A percentile compares a stretch with the other conserved stretches of the same genome.
Evolutionary conservation across 1,139 yeast species (phyloP).

Genomic region (Candida buenavistaensis): DNA sequence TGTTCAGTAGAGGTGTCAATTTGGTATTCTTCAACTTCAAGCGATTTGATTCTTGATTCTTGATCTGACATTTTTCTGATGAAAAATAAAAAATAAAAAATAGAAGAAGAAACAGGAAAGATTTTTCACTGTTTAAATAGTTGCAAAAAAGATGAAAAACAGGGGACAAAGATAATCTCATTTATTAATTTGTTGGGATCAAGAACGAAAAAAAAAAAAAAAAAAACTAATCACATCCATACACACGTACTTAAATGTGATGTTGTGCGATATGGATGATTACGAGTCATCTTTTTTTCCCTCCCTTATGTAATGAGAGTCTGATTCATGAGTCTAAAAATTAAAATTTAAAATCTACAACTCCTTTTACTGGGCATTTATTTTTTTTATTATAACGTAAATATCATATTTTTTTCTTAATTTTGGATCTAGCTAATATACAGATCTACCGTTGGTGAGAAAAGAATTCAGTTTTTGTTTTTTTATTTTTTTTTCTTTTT

Average conservation of each 20-base stretch:
- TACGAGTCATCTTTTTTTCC: neutral
- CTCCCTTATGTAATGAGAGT: too few relatives aligned
- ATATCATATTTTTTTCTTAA: too few relatives aligned
- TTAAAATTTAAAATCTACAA: too few relatives aligned
- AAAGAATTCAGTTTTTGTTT: too few relatives aligned
- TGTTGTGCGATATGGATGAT: neutral
- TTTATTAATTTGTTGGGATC: constrained; percentile 2
- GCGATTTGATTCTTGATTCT: constrained; percentile 8
- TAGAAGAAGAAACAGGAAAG: neutral
- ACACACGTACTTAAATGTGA: neutral
- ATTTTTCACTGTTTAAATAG: neutral
- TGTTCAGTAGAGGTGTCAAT: too few relatives aligned
- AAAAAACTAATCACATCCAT: too few relatives aligned
- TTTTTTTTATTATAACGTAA: too few relatives aligned
- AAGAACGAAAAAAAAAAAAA: neutral
- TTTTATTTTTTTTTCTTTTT: constrained; percentile 1
- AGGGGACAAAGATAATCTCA: too few relatives aligned
- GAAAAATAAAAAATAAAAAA: neutral
- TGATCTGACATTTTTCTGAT: constrained; percentile 2
- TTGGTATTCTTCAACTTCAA: constrained; percentile 11
- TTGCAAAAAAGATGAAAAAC: neutral
- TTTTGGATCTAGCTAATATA: too few relatives aligned
- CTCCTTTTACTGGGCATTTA: too few relatives aligned
- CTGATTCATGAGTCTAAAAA: neutral
- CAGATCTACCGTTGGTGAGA: too few relatives aligned